Base-by-base conservation (phyloP, 768 basidiomycete species). In the Hygrocybe punicea region DNA sequence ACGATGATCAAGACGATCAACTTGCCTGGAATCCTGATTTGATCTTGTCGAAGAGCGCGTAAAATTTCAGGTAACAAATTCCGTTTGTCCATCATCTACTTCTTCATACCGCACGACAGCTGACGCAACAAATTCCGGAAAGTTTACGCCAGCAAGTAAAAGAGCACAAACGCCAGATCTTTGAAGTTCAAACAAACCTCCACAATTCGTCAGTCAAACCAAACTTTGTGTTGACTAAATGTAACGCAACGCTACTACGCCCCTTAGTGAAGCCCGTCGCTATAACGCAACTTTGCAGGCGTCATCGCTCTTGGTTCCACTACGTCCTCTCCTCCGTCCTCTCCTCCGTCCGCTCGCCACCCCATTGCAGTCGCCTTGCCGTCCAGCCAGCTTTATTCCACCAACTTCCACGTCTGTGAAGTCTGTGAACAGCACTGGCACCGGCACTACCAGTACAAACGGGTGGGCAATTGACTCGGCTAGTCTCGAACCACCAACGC, bases 261-360 rank as follows among this genome's bases (percentile, higher is more conserved):
- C n/a, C n/a, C 21, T 8, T 58, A 82, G 80, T 5, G 78, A n/a
- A n/a, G n/a, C n/a, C n/a, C n/a, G n/a, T n/a, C n/a, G n/a, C n/a
- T n/a, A n/a, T n/a, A n/a, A n/a, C n/a, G n/a, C n/a, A n/a, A n/a
- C n/a, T n/a, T n/a, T n/a, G n/a, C n/a, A n/a, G n/a, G n/a, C n/a
- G n/a, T n/a, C n/a, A n/a, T n/a, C n/a, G n/a, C n/a, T n/a, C n/a
- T n/a, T n/a, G n/a, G n/a, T n/a, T n/a, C n/a, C 83, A 66, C 78
- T 80, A 9, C 73, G 80, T 34, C 72, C 75, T 14, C 77, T 77
- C 11, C 69, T 83, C 24, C 73, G 78, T 17, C 80, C 81, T 14
- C 76, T 84, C 3, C 68, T 84, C 16, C 77, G 81, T 1, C 81
- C 82, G 1, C 68, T 79, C n/a, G 77, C 77, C 2, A 78, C 76